Conservation (phyloP, 176 grass and related monocot species). For the Miscanthus lutarioriparius region DNA sequence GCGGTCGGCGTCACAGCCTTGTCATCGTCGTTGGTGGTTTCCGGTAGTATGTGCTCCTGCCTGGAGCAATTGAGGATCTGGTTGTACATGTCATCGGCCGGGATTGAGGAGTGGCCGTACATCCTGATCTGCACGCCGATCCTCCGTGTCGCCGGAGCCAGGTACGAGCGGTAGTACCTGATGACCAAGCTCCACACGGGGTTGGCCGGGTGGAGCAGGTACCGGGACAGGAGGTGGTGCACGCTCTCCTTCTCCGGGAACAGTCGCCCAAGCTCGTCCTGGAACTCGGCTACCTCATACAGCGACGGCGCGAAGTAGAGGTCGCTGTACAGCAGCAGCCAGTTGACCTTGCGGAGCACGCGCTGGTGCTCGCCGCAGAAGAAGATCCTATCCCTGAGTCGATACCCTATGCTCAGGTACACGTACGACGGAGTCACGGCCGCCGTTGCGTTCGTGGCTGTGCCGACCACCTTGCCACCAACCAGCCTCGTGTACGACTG, state of each 20-base stretch:
- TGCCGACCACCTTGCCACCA: neutral
- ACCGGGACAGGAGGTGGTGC: slow-evolving; percentile 43
- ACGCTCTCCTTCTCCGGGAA: slow-evolving; percentile 57
- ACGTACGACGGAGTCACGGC: slow-evolving; percentile 34
- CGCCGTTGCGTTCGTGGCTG: neutral
- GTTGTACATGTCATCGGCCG: slow-evolving; percentile 27
- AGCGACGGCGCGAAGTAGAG: slow-evolving; percentile 48
- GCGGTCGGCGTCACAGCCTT: neutral
- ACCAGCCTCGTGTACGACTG: slow-evolving; percentile 42
- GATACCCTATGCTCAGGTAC: slow-evolving; percentile 35
- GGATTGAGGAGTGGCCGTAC: neutral
- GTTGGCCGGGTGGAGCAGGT: slow-evolving; percentile 51
- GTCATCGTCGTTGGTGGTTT: neutral
- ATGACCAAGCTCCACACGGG: slow-evolving; percentile 45
- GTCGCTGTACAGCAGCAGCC: slow-evolving; percentile 52
- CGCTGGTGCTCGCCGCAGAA: slow-evolving; percentile 56
- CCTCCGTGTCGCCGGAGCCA: slow-evolving; percentile 24
- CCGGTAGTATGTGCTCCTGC: slow-evolving; percentile 28
- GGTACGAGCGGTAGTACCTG: slow-evolving; percentile 47
- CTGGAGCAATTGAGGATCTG: slow-evolving; percentile 43
- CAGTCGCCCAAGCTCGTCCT: slow-evolving; percentile 41
- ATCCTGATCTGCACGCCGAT: slow-evolving; percentile 57
- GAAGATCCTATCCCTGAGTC: slow-evolving; percentile 5
- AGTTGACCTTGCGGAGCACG: slow-evolving; percentile 44
- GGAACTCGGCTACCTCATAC: slow-evolving; percentile 31